Conservation (phyloP, 768 basidiomycete genomes). For the Sarcomyxa edulis region DNA sequence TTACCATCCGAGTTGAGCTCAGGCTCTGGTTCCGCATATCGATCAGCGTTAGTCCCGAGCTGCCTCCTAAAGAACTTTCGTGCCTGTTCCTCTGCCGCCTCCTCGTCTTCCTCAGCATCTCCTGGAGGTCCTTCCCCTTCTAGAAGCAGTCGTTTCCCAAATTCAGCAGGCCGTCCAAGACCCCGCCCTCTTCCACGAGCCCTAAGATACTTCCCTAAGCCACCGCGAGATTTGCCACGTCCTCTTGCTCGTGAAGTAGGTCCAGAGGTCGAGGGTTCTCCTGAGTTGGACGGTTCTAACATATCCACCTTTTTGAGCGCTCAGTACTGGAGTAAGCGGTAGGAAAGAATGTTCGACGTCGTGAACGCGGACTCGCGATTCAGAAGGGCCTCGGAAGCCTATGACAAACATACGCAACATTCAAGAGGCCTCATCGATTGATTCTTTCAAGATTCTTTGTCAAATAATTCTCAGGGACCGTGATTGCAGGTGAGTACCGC, state of each 20-base stretch:
- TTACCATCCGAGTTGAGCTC: constrained; percentile 69
- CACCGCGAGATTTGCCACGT: constrained; percentile 57
- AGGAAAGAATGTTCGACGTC: too few relatives aligned
- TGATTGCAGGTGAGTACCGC: too few relatives aligned
- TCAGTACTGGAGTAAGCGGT: too few relatives aligned
- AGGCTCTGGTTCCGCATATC: constrained; percentile 67
- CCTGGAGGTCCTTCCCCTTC: constrained; percentile 44
- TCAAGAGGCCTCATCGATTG: too few relatives aligned
- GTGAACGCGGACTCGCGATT: too few relatives aligned
- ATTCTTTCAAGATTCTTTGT: too few relatives aligned
- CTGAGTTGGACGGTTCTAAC: too few relatives aligned
- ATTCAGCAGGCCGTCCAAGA: constrained; percentile 60
- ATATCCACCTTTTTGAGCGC: too few relatives aligned
- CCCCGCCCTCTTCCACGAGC: constrained; percentile 62
- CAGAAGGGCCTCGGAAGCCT: too few relatives aligned
- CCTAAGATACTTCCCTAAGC: constrained; percentile 69
- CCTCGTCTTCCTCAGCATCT: constrained; percentile 37
- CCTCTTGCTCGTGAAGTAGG: constrained; percentile 50
- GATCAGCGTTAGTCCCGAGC: constrained; percentile 66
- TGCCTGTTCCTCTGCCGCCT: constrained; percentile 41
- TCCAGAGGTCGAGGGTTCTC: too few relatives aligned
- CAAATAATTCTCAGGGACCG: too few relatives aligned
- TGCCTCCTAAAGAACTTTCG: constrained; percentile 52
- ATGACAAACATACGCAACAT: too few relatives aligned
- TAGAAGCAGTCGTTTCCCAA: constrained; percentile 52